Conservation (phyloP, 2,329 filamentous ascomycete species). For the Colletotrichum nymphaeae region DNA sequence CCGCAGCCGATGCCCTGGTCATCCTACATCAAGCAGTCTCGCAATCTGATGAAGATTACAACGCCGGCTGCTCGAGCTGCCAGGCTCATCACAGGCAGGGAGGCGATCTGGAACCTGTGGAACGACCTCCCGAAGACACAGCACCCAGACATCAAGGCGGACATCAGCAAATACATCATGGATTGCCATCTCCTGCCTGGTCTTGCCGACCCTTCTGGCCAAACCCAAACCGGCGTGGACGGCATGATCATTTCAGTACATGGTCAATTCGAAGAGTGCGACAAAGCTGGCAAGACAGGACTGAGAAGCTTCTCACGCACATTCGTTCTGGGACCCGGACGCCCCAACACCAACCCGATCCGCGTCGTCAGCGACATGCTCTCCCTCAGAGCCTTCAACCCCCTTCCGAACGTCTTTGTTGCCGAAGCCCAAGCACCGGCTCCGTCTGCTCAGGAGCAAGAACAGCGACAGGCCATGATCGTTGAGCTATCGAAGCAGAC, state of each 20-base stretch:
- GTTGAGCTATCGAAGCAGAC: conserved; percentile 81
- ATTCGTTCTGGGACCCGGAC: conserved; percentile 82
- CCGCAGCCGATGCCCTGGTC: conserved; percentile 71
- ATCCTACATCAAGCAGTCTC: conserved; percentile 79
- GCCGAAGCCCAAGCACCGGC: conserved; percentile 38
- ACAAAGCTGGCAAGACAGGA: conserved; percentile 66
- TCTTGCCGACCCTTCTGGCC: conserved; percentile 75
- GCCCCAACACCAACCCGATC: conserved; percentile 70
- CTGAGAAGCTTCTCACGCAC: conserved; percentile 85
- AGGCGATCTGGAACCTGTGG: conserved; percentile 77
- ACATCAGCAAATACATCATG: conserved; percentile 81
- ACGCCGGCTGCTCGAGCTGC: conserved; percentile 69
- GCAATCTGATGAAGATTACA: conserved; percentile 80
- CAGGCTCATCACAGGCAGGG: conserved; percentile 73
- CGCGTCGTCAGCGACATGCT: conserved; percentile 86
- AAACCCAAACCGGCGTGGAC: conserved; percentile 74
- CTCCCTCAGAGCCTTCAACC: conserved; percentile 75
- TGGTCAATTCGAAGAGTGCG: conserved; percentile 84
- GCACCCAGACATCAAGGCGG: conserved; percentile 77
- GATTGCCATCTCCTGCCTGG: conserved; percentile 82
- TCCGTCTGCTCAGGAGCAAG: conserved; percentile 53
- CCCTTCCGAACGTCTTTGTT: conserved; percentile 56
- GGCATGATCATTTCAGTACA: conserved; percentile 84
- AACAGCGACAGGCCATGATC: conserved; percentile 72
- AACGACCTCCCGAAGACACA: conserved; percentile 76